Base-by-base conservation (phyloP, 352 stramenopile genomes). In the Vaucheria bursata region DNA sequence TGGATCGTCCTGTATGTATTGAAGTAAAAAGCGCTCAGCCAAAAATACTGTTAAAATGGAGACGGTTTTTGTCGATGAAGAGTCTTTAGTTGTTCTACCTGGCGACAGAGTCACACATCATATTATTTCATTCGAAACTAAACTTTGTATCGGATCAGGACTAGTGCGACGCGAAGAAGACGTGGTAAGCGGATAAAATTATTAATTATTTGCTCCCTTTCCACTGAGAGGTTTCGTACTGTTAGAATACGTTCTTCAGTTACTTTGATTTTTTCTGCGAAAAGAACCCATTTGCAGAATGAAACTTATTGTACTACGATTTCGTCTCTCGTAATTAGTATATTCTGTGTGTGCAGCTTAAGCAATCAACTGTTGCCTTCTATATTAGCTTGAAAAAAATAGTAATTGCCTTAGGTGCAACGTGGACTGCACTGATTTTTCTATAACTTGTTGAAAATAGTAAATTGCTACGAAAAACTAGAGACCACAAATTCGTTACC, bases 41-140 rank as follows among this genome's bases (percentile, higher is more conserved):
- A n/a, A n/a, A n/a, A n/a, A n/a, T n/a, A n/a, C n/a, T n/a, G n/a
- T n/a, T n/a, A n/a, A n/a, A n/a, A 68, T 68, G 53, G 53, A 34
- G 2, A 34, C 53, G 8, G 31, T 68, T 2, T 2, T 37, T 37
- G 53, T 68, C 2, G 8, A 7, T 34, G 2, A 31, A 34, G 31
- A 2, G 31, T 33, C 77, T 0, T 64, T 33, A 4, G 50, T 82
- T 29, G 72, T 77, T 31, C 77, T 82, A 2, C 77, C 77, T 0
- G 77, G 77, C 25, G 77, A 82, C 71, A 74, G 75, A 31, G 77
- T 82, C 25, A 82, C 77, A 1, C 71, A 79, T 12, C 32, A 59
- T n/a, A 69, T 45, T n/a, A 79, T 73, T 0, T 59, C 59, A 25
- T 53, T 73, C 33, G 77, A 53, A 0, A 72, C 12, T 29, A 82